Conservation (phyloP, 805 yeast genomes). For the Candida endomychidarum region DNA sequence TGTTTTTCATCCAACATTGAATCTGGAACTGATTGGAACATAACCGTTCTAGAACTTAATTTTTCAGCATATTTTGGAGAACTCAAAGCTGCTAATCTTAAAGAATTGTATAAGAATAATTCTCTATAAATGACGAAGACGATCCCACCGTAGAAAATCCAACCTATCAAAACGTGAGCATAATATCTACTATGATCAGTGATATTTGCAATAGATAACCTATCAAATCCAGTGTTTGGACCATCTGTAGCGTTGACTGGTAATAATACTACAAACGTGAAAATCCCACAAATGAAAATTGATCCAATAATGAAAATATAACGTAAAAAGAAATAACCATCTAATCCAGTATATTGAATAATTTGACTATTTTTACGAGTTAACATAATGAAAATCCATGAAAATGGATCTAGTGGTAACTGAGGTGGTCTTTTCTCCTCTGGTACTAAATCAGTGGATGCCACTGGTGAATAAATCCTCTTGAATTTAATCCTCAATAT, state of each 20-base stretch:
- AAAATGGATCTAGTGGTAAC: conserved; percentile 62
- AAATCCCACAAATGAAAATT: conserved; percentile 45
- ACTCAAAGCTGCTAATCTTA: conserved; percentile 74
- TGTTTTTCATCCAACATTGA: conserved; percentile 69
- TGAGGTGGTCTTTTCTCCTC: conserved; percentile 72
- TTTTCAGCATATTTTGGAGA: conserved; percentile 78
- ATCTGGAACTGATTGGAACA: conserved; percentile 82
- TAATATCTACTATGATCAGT: conserved; percentile 60
- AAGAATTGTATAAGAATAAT: conserved; percentile 69
- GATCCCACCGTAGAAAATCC: conserved; percentile 72
- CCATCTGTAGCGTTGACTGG: conserved; percentile 81
- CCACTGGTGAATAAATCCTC: conserved; percentile 83
- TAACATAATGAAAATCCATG: conserved; percentile 68
- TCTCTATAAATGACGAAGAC: conserved; percentile 81
- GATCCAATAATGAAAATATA: conserved; percentile 60
- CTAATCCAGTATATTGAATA: conserved; percentile 87
- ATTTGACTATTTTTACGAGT: conserved; percentile 71
- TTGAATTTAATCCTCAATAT: conserved; percentile 63
- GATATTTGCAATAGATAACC: conserved; percentile 76
- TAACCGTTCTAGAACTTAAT: conserved; percentile 74
- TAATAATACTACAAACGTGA: conserved; percentile 67
- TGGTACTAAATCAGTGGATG: conserved; percentile 57
- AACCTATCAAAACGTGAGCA: conserved; percentile 81
- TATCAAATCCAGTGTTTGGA: conserved; percentile 67
- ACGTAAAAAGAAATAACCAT: conserved; percentile 87